These are phyloP conservation scores for Castanea mollissima DNA, from an alignment of 306 rosid genomes.

Conservation along the genomic window DNA sequence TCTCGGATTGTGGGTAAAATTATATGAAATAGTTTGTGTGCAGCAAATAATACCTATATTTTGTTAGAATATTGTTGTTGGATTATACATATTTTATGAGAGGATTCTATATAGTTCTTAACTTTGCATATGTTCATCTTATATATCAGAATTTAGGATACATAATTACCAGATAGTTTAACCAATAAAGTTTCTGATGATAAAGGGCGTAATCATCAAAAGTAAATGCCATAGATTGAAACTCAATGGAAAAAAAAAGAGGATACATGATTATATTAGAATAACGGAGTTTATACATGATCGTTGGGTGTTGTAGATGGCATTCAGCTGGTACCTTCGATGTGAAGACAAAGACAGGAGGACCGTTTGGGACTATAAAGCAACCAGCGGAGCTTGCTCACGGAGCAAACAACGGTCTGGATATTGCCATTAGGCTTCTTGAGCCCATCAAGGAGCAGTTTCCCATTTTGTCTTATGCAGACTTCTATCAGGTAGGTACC, in stretches of 20 bases:
- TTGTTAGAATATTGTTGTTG: no score
- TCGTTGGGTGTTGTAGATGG: constrained; percentile 35
- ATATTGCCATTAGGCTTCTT: constrained; percentile 49
- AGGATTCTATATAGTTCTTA: no score
- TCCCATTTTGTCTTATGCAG: constrained; percentile 52
- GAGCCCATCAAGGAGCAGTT: constrained; percentile 54
- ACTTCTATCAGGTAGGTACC: constrained; percentile 48
- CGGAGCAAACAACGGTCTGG: constrained; percentile 60
- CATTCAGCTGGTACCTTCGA: constrained; percentile 67
- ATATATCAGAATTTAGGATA: no score
- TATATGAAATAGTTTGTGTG: no score
- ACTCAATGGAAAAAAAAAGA: no score
- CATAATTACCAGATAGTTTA: no score
- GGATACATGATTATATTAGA: no score
- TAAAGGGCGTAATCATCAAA: rapidly evolving
- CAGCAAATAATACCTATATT: no score
- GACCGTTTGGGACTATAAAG: constrained; percentile 60
- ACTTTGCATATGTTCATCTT: no score
- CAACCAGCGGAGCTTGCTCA: constrained; percentile 52
- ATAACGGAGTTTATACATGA: no score
- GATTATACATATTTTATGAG: no score
- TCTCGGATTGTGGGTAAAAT: rapidly evolving
- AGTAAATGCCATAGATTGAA: no score
- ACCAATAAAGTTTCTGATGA: rapidly evolving
- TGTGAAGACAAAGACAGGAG: constrained; percentile 48